These are phyloP conservation scores for Hygrophorus russula DNA, from an alignment of 768 basidiomycete species.

Conservation along the genomic window DNA sequence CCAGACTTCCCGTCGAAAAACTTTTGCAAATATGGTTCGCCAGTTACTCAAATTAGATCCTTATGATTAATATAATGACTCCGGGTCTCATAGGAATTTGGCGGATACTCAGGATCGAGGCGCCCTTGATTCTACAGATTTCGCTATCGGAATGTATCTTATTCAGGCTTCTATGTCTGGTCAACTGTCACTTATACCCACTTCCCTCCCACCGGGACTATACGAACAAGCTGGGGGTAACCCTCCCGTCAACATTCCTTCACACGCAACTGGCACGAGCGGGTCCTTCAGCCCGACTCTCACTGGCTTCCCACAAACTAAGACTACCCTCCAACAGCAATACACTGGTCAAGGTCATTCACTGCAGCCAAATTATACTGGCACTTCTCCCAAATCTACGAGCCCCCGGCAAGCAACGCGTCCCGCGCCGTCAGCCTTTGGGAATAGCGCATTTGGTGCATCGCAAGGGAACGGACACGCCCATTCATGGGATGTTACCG, in stretches of 20 bases:
- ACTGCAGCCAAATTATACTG: slow-evolving; percentile 41
- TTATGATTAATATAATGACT: neutral
- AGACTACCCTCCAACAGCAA: slow-evolving; percentile 42
- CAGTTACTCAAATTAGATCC: neutral
- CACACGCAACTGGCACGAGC: slow-evolving; percentile 53
- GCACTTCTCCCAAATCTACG: slow-evolving; percentile 12
- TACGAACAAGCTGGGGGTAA: slow-evolving; percentile 70
- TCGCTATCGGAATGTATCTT: slow-evolving; percentile 92
- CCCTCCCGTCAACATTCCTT: slow-evolving; percentile 23
- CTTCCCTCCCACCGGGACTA: slow-evolving; percentile 66
- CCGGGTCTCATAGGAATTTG: slow-evolving; percentile 51
- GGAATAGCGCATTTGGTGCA: slow-evolving; percentile 12
- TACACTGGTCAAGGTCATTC: slow-evolving; percentile 46
- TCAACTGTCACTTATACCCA: slow-evolving; percentile 59
- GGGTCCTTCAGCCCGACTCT: slow-evolving; percentile 48
- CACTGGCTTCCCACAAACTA: slow-evolving; percentile 26
- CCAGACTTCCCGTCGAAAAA: slow-evolving; percentile 75
- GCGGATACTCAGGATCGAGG: slow-evolving; percentile 95
- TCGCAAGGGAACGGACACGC: slow-evolving; percentile 17
- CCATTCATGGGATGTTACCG: slow-evolving; percentile 70
- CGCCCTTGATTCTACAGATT: slow-evolving; percentile 79
- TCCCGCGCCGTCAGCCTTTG: neutral
- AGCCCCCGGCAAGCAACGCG: too few species aligned
- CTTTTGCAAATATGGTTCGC: slow-evolving; percentile 87
- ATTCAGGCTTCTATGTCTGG: slow-evolving; percentile 89